Percentiles rank a stretch among this genome's conserved stretches.
Conservation (phyloP, 352 stramenopile species). For the Phytophthora tubulina region DNA sequence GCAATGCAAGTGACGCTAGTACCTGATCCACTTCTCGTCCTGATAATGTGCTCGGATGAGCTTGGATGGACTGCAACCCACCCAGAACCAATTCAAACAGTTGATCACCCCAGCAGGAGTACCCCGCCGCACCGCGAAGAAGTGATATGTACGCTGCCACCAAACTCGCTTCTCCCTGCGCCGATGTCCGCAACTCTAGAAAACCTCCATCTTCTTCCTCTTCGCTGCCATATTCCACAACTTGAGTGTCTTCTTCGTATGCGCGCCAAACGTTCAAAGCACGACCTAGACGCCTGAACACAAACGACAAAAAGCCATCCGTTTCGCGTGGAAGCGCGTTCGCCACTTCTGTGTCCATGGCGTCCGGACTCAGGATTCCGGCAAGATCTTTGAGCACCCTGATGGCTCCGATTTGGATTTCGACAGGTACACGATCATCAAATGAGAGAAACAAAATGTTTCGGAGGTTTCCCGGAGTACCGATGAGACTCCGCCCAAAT, state of each 20-base stretch:
- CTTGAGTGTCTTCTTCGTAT: constrained; percentile 36
- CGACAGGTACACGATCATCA: constrained; percentile 51
- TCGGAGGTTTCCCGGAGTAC: constrained; percentile 65
- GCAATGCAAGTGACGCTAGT: constrained; percentile 57
- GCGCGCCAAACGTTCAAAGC: constrained; percentile 56
- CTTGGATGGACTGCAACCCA: constrained; percentile 22
- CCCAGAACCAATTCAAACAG: constrained; percentile 42
- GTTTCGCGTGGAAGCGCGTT: constrained; percentile 32
- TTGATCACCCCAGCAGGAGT: constrained; percentile 44
- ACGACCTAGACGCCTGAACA: constrained; percentile 49
- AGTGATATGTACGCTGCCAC: constrained; percentile 60
- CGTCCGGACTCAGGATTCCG: constrained; percentile 42
- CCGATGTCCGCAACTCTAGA: constrained; percentile 59
- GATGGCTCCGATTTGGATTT: constrained; percentile 60
- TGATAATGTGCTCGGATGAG: background rate
- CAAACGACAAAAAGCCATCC: constrained; percentile 43
- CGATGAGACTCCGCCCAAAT: constrained; percentile 64
- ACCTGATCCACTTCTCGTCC: constrained; percentile 27
- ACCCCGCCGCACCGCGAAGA: constrained; percentile 42
- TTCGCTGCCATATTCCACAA: background rate
- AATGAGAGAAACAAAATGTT: constrained; percentile 74
- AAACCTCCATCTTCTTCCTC: constrained; percentile 24
- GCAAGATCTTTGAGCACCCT: constrained; percentile 58
- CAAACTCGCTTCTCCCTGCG: constrained; percentile 54
- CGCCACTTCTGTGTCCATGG: constrained; percentile 51